Evolutionary conservation across 352 stramenopile genomes (phyloP).

Genomic region (Phytopythium helicoides): DNA sequence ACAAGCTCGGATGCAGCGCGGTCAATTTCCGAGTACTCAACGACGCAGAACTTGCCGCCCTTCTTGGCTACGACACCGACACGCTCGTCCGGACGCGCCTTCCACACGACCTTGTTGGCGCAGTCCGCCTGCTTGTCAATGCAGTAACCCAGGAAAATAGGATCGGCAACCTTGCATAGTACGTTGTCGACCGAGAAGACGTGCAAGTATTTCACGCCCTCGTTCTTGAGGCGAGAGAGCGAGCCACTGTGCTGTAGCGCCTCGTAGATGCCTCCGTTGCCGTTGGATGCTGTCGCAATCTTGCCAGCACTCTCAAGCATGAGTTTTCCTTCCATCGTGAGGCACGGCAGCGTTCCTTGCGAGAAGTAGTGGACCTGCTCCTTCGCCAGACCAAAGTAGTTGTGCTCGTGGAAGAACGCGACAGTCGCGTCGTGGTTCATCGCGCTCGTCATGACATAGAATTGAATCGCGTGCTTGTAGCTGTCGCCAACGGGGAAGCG

Average conservation of each 20-base stretch:
- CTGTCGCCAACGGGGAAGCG: slow-evolving; percentile 10
- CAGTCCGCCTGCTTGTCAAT: slow-evolving; percentile 92
- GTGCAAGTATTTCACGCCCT: slow-evolving; percentile 94
- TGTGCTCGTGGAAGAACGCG: slow-evolving; percentile 87
- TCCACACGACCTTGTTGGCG: slow-evolving; percentile 97
- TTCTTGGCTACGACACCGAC: slow-evolving; percentile 89
- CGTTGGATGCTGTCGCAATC: slow-evolving; percentile 94
- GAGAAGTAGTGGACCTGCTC: slow-evolving; percentile 94
- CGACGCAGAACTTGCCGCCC: slow-evolving; percentile 86
- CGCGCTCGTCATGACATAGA: slow-evolving; percentile 98
- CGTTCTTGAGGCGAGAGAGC: slow-evolving; percentile 78
- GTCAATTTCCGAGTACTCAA: slow-evolving; percentile 98
- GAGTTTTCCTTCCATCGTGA: slow-evolving; percentile 94
- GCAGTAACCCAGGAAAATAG: slow-evolving; percentile 96
- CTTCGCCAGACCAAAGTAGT: slow-evolving; percentile 90
- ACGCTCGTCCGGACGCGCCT: slow-evolving; percentile 90
- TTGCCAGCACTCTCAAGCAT: slow-evolving; percentile 89
- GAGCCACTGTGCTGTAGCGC: slow-evolving; percentile 90
- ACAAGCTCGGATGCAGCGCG: slow-evolving; percentile 57
- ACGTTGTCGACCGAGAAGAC: slow-evolving; percentile 98
- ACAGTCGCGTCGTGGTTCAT: slow-evolving; percentile 95
- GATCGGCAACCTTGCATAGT: slow-evolving; percentile 94
- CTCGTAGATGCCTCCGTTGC: slow-evolving; percentile 97
- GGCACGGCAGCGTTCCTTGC: slow-evolving; percentile 95
- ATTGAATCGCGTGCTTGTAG: slow-evolving; percentile 40